A percentile compares a stretch with the other conserved stretches of the same genome.
phyloP scores from a whole-genome alignment of 331 rosid genomes.

The Prunus yedoensis region DNA sequence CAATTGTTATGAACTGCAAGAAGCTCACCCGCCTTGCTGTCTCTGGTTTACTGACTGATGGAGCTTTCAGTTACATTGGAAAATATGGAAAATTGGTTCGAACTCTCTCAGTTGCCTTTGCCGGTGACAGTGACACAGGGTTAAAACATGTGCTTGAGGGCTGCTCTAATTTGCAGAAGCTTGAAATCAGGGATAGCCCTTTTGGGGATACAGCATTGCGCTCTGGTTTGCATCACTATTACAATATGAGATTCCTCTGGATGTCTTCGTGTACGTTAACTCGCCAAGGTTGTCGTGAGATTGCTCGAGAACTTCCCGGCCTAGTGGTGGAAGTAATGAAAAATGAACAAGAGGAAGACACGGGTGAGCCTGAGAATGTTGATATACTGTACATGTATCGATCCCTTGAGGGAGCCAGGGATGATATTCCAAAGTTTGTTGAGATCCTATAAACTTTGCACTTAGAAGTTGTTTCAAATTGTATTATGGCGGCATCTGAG shows the following conservation, averaged over 20 bases:
- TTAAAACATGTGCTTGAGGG: slow-evolving; percentile 73
- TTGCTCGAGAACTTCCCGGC: slow-evolving; percentile 61
- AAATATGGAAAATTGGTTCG: slow-evolving; percentile 66
- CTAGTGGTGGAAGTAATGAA: slow-evolving; percentile 66
- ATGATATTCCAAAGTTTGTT: slow-evolving; percentile 60
- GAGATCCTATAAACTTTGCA: slow-evolving; percentile 46
- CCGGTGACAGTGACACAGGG: slow-evolving; percentile 66
- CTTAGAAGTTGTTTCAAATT: slow-evolving; percentile 29
- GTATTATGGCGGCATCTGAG: slow-evolving; percentile 27
- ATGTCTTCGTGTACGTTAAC: slow-evolving; percentile 72
- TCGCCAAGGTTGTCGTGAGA: slow-evolving; percentile 62
- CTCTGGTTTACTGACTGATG: slow-evolving; percentile 84
- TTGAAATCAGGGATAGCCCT: slow-evolving; percentile 88
- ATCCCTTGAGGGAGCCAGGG: slow-evolving; percentile 73
- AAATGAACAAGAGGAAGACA: slow-evolving; percentile 16
- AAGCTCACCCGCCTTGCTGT: slow-evolving; percentile 86
- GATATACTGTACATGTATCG: slow-evolving; percentile 74
- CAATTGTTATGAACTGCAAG: slow-evolving; percentile 85
- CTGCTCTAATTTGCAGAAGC: slow-evolving; percentile 72
- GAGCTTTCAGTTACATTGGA: slow-evolving; percentile 68
- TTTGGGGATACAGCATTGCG: slow-evolving; percentile 72
- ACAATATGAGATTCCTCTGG: slow-evolving; percentile 90
- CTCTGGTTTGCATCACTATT: slow-evolving; percentile 75
- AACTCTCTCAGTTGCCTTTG: slow-evolving; percentile 86
- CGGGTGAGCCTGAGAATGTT: slow-evolving; percentile 25